A percentile compares a stretch with the other conserved stretches of the same genome.
Evolutionary conservation across 768 basidiomycete genomes (phyloP).

Genomic region (Hypsizygus marmoreus): DNA sequence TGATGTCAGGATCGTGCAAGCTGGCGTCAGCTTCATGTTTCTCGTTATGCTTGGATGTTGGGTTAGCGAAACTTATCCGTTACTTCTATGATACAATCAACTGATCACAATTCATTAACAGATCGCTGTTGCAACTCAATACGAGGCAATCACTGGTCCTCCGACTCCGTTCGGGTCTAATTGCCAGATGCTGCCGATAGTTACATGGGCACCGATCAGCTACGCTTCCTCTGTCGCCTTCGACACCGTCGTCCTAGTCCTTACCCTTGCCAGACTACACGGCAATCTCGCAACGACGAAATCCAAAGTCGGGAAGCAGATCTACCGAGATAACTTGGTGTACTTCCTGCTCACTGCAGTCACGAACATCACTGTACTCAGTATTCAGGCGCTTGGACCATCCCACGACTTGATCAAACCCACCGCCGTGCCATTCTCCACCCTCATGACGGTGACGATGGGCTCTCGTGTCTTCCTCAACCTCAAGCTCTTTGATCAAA

Average conservation of each 20-base stretch:
- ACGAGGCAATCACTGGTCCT: conserved; percentile 24
- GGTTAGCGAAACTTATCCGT: conserved; percentile 20
- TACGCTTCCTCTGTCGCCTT: conserved; percentile 33
- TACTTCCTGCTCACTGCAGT: conserved; percentile 28
- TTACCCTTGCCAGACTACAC: conserved; percentile 25
- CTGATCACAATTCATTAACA: conserved; percentile 9
- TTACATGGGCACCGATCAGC: conserved; percentile 34
- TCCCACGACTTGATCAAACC: conserved; percentile 28
- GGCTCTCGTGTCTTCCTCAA: conserved; percentile 34
- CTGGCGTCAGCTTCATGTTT: too few relatives aligned
- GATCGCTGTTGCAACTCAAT: conserved; percentile 34
- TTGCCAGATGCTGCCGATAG: conserved; percentile 32
- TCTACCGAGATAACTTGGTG: conserved; percentile 30
- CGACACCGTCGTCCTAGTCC: conserved; percentile 25
- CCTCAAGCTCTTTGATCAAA: conserved; percentile 20
- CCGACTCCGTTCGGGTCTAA: conserved; percentile 32
- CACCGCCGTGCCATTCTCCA: conserved; percentile 27
- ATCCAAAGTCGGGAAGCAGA: conserved; percentile 25
- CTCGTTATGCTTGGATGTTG: conserved; percentile 30
- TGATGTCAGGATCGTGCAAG: too few relatives aligned
- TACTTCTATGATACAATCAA: not conserved
- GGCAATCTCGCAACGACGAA: conserved; percentile 17
- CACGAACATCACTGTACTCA: conserved; percentile 28
- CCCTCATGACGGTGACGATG: conserved; percentile 32
- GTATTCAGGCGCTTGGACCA: conserved; percentile 27